These are phyloP conservation scores for Rhodamnia rubescens DNA, from an alignment of 345 rosid genomes.

Conservation along the genomic window DNA sequence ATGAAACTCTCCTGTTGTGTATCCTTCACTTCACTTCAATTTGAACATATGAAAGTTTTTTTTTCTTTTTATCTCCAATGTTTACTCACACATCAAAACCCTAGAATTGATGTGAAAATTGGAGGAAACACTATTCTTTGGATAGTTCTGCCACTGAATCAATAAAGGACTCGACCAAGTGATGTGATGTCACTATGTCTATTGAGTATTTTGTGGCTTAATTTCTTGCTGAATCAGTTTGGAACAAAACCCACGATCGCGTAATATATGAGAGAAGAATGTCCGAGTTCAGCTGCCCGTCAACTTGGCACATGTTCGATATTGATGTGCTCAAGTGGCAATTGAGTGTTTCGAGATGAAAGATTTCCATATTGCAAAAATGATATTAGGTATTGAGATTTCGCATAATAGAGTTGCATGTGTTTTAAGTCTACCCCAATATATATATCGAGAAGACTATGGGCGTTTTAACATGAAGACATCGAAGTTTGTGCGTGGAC, in stretches of 20 bases:
- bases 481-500: too few relatives aligned
- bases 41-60: not conserved
- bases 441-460: too few relatives aligned
- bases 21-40: not conserved
- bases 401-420: not conserved
- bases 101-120: not conserved
- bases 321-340: not conserved
- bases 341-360: not conserved
- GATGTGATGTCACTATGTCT: not conserved
- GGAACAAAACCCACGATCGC: not conserved
- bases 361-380: not conserved
- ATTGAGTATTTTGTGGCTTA: not conserved
- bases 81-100: not conserved
- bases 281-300: not conserved
- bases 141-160: not conserved
- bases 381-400: not conserved
- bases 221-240: not conserved
- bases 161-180: not conserved
- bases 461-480: not conserved
- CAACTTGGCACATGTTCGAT: not conserved
- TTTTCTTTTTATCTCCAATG: not conserved
- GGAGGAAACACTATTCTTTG: not conserved
- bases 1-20: not conserved
- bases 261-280: not conserved
- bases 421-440: not conserved